Evolutionary conservation across 768 basidiomycete genomes (phyloP).

Genomic region (Suillus subaureus): DNA sequence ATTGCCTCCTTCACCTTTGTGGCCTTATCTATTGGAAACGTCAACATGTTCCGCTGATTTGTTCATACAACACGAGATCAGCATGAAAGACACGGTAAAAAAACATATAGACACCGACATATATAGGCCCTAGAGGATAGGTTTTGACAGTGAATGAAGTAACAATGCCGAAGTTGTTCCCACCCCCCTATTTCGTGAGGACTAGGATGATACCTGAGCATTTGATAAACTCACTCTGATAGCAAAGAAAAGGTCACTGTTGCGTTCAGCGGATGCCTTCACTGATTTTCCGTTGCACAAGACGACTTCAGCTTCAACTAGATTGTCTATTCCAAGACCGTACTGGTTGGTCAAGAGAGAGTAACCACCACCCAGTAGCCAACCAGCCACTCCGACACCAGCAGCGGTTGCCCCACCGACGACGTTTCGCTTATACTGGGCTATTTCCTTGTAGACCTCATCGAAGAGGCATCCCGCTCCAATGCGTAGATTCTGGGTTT

Average conservation of each 20-base stretch:
- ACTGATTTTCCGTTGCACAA: constrained; percentile 28
- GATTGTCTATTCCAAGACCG: constrained; percentile 37
- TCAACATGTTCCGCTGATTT: constrained; percentile 13
- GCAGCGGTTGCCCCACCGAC: constrained; percentile 26
- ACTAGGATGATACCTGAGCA: not conserved
- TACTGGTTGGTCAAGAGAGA: constrained; percentile 35
- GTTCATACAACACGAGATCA: not conserved
- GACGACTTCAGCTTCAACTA: constrained; percentile 29
- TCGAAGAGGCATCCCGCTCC: constrained; percentile 33
- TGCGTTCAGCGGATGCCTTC: constrained; percentile 15
- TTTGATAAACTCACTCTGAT: constrained; percentile 18
- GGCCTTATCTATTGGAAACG: constrained; percentile 7
- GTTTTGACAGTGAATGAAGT: constrained; percentile 26
- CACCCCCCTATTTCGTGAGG: constrained; percentile 19
- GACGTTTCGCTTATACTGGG: constrained; percentile 14
- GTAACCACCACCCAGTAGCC: constrained; percentile 38
- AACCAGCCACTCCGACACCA: constrained; percentile 36
- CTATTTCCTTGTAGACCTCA: constrained; percentile 28
- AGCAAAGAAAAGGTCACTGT: constrained; percentile 41
- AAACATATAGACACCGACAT: constrained; percentile 1
- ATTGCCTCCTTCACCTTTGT: constrained; percentile 15
- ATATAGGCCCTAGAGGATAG: constrained; percentile 15
- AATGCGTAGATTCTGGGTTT: constrained; percentile 18
- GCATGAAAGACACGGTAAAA: not conserved
- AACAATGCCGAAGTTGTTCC: constrained; percentile 31